Base-by-base conservation (phyloP, 352 stramenopile species). In the Phytopythium mirpurense region DNA sequence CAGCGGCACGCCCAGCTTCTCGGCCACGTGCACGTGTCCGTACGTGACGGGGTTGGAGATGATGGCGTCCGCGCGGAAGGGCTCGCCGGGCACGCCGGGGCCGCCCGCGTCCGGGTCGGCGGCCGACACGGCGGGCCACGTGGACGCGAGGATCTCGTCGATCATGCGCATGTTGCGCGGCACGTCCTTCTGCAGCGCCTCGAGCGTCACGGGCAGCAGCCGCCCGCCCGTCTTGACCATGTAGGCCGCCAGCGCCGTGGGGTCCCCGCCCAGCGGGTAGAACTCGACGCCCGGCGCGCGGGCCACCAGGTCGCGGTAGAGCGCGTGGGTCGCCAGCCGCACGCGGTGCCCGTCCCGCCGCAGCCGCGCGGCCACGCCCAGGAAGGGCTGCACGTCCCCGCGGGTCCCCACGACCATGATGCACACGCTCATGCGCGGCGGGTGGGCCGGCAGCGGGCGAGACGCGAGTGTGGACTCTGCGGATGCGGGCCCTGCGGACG, bases 21-120 rank as follows among this genome's bases (percentile, higher is more conserved):
- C 90, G 6, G 89, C 90, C 4, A 96, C 88, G 58, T 97, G 89
- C 32, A 96, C 74, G 62, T 97, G 90, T 12, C 86, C 90, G 41
- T 96, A 95, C 44, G 74, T 85, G 1, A 95, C 86, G 0, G 92
- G 91, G 62, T 98, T 98, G 16, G 87, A 83, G 65, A 98, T 98
- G 47, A 98, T 96, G n/a, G 88, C 88, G 56, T 97, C 69, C 0
- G 89, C 88, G 36, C 78, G 72, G 56, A 97, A 97, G 3, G 76
- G 70, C n/a, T 42, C 31, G 11, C 67, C 68, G 24, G 46, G 67
- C 12, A 75, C 41, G 2, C 70, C 72, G 4, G 60, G 51, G 16
- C 70, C 75, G 11, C 62, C 53, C 15, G 68, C 78, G 11, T 95
- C 70, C 0, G 89, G 88, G 51, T 96, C 85, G 10, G 70, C 41